Conservation (phyloP, 768 basidiomycete species). For the Tricholoma sp. region DNA sequence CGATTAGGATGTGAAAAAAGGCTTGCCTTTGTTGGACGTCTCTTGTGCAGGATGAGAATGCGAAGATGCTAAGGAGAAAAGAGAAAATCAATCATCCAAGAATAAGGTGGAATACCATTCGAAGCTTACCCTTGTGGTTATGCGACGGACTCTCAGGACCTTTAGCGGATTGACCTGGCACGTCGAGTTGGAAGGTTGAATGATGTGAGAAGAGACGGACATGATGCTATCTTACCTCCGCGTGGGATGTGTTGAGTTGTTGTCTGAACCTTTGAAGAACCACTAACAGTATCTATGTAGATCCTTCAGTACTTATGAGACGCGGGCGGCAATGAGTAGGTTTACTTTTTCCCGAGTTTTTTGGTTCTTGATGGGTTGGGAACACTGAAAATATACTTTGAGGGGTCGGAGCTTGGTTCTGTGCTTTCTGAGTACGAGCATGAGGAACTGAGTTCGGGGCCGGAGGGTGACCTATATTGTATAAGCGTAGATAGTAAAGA, state of each 20-base stretch:
- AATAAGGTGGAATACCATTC: not conserved
- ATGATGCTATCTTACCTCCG: not conserved
- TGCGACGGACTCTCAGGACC: not conserved
- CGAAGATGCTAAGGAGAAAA: not conserved
- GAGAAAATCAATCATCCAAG: not conserved
- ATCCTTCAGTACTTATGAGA: not conserved
- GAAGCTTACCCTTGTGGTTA: not conserved
- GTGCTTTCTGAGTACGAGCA: not conserved
- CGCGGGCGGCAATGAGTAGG: not conserved
- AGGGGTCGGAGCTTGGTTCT: not conserved
- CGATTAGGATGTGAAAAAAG: not conserved
- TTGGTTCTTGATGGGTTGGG: not conserved
- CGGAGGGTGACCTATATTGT: not conserved
- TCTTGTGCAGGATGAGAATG: not conserved
- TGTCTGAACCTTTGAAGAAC: too few species aligned
- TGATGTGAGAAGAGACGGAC: not conserved
- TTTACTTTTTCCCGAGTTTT: not conserved
- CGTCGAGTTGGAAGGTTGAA: not conserved
- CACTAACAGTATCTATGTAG: too few species aligned
- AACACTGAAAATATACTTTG: not conserved
- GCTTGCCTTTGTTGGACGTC: not conserved
- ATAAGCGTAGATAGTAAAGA: not conserved
- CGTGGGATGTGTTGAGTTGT: not conserved
- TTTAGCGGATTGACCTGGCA: not conserved
- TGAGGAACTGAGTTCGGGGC: not conserved